Base-by-base conservation (phyloP, 2,329 filamentous ascomycete species). In the Fusarium secorum region DNA sequence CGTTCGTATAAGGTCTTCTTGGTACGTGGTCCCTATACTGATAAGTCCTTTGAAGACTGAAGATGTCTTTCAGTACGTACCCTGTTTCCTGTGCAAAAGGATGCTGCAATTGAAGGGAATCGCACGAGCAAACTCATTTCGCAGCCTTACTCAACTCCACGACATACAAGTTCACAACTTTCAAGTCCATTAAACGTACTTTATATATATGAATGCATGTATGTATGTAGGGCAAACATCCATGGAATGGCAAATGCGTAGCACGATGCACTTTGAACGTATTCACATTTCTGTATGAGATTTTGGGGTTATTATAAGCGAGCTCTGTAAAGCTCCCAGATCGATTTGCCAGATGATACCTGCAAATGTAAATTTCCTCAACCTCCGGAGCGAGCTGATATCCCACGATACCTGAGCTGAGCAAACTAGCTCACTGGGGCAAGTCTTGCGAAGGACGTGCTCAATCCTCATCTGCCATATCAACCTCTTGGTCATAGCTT, bases 391-490 rank as follows among this genome's bases (percentile, higher is more conserved):
- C 33, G 36, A 54, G 42, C 36, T 33, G 20, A 55, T 41, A 46
- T 46, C 33, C 63, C 49, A 44, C 39, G 44, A 60, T 46, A 39
- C 39, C 33, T 28, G 32, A 28, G 32, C 64, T 49, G 41, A 53
- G 60, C n/a, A 39, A 48, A 39, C 55, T 32, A 41, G 28, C 33
- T 45, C 53, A 67, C 57, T 35, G 51, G 32, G 45, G 46, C 48
- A 52, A 49, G 42, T n/a, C 49, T 51, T 63, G 56, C 56, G 56
- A 67, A 67, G n/a, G 26, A 39, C 22, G 46, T 61, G 38, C 45
- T 65, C 45, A 54, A 41, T 48, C 22, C 39, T 42, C 51, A 48
- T 57, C n/a, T 51, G 45, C 60, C 44, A 46, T 45, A 60, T 64
- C 46, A 60, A 60, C 26, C 58, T n/a, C 32, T 38, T 26, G 53